Base-by-base conservation (phyloP, 2,329 filamentous ascomycete genomes). In the Fusarium armeniacum region DNA sequence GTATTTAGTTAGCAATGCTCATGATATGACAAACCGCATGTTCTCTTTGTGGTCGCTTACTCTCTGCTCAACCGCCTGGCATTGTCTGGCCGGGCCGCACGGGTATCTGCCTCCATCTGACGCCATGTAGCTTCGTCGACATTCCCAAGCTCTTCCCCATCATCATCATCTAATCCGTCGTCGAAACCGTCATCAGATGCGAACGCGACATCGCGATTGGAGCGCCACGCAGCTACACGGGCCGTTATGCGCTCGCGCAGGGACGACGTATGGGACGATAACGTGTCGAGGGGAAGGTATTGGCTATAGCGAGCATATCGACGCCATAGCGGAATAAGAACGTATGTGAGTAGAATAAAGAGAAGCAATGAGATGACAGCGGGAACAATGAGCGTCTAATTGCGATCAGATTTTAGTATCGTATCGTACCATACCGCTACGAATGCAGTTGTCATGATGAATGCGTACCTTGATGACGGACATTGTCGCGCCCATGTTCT, bases 21-120 rank as follows among this genome's bases (percentile, higher is more conserved):
- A 38, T 13, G 12, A 51, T 7, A 20, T n/a, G 28, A 6, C 26
- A 44, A 11, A 49, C 28, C 20, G 16, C 15, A 52, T 52, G 38
- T 32, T n/a, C 26, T 38, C 18, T 20, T 10, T 16, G 15, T 30
- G 13, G 16, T 22, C 6, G 82, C 86, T 77, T 79, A 89, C 82
- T 97, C 93, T 80, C 93, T 85, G 78, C 93, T 95, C 65, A 97
- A 75, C 67, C 93, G 85, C 71, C 87, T 83, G 44, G 84, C 81
- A 49, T 83, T 84, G 65, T 88, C 86, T 46, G 80, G 79, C 47
- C 79, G 78, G 13, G 76, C 75, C 33, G 80, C 76, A 11, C 71
- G 73, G 18, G 72, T 70, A 46, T 77, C 76, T 22, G 75, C 70
- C 65, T 81, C 81, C 28, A 84, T 76, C 50, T 80, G 81, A 63